Percentiles rank a stretch among this genome's conserved stretches.
These are phyloP conservation scores for Chytriomyces sp. DNA, from an alignment of 192 early-diverging fungal species.

Conservation along the genomic window DNA sequence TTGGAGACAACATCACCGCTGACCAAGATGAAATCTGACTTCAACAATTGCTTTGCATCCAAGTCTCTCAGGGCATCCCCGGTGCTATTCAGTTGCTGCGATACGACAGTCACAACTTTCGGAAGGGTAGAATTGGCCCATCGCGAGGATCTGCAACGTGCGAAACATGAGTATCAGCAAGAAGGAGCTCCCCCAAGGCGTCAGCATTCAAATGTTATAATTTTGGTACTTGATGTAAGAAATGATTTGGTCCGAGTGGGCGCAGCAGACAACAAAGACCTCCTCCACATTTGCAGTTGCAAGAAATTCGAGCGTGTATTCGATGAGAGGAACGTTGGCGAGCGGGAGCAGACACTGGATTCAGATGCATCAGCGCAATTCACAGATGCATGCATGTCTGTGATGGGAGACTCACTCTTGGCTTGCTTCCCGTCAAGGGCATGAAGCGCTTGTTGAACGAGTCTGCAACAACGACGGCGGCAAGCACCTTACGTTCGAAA, in stretches of 20 bases:
- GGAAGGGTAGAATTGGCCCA: conserved; percentile 70
- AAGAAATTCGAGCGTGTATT: conserved; percentile 94
- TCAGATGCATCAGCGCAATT: background rate
- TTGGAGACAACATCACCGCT: conserved; percentile 90
- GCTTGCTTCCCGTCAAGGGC: conserved; percentile 82
- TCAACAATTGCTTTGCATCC: conserved; percentile 78
- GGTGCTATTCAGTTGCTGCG: conserved; percentile 74
- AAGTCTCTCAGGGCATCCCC: conserved; percentile 85
- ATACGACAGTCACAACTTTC: conserved; percentile 73
- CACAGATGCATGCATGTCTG: background rate
- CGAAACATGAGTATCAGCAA: background rate
- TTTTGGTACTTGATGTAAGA: conserved; percentile 76
- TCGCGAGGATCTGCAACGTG: conserved; percentile 58
- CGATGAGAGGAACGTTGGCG: conserved; percentile 94
- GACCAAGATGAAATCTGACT: conserved; percentile 91
- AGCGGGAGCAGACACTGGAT: conserved; percentile 86
- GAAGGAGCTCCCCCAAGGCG: background rate
- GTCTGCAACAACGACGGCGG: conserved; percentile 93
- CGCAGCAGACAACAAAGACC: conserved; percentile 82
- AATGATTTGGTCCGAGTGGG: conserved; percentile 82
- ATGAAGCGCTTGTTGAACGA: conserved; percentile 82
- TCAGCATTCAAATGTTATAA: background rate
- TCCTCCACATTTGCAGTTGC: conserved; percentile 86
- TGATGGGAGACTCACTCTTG: conserved; percentile 61
- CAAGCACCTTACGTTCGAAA: conserved; percentile 54